Evolutionary conservation across 2,329 filamentous ascomycete genomes (phyloP).

Genomic region (Cordyceps sp.): DNA sequence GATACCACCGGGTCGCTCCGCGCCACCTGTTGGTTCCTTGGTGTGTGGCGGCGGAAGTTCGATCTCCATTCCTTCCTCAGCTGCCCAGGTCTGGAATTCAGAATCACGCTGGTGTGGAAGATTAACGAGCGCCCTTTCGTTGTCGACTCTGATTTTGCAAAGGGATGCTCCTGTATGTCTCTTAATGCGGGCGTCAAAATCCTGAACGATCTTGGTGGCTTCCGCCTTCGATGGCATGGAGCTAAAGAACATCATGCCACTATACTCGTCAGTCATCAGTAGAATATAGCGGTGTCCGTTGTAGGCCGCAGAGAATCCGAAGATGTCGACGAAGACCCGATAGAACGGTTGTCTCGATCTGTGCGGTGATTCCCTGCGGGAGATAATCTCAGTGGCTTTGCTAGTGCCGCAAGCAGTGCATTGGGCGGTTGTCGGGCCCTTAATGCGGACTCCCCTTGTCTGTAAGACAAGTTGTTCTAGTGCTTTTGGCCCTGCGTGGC

Average conservation of each 20-base stretch:
- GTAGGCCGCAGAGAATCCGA: conserved; percentile 1
- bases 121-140: not conserved
- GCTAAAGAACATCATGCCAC: not conserved
- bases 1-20: conserved; percentile 1
- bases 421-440: not conserved
- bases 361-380: not conserved
- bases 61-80: not conserved
- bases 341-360: not conserved
- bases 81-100: not conserved
- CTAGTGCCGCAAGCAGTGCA: not conserved
- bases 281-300: not conserved
- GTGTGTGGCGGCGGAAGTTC: conserved; percentile 1
- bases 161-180: not conserved
- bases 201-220: not conserved
- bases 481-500: no score
- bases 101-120: not conserved
- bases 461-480: no score
- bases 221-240: not conserved
- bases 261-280: not conserved
- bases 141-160: not conserved
- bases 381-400: not conserved
- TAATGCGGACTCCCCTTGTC: not conserved
- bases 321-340: not conserved
- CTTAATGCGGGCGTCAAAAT: not conserved
- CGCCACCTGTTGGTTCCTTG: not conserved